Evolutionary conservation across 441 rosid species (phyloP).

Genomic region (Populus trichocarpa): DNA sequence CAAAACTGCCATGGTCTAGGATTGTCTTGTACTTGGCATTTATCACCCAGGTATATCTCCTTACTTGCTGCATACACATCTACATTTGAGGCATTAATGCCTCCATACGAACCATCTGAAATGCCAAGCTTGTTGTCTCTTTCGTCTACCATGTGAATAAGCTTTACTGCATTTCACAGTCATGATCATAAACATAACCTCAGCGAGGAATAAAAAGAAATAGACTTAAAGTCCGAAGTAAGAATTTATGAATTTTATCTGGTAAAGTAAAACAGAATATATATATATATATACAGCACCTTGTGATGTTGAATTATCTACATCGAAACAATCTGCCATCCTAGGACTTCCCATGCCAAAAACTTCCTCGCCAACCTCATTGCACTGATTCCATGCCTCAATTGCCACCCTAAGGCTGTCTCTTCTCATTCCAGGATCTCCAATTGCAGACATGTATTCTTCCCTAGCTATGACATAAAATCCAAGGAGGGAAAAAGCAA

Average conservation of each 20-base stretch:
- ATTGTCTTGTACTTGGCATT: slow-evolving; percentile 51
- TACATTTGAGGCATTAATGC: slow-evolving; percentile 13
- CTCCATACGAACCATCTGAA: slow-evolving; percentile 15
- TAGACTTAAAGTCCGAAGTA: no score
- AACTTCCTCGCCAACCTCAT: slow-evolving; percentile 46
- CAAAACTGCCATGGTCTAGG: slow-evolving; percentile 72
- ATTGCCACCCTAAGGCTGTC: slow-evolving; percentile 41
- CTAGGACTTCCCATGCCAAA: slow-evolving; percentile 47
- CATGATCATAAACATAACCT: not conserved
- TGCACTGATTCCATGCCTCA: slow-evolving; percentile 57
- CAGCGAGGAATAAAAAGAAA: not conserved
- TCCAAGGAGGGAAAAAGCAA: not conserved
- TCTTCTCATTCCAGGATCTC: slow-evolving; percentile 52
- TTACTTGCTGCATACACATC: slow-evolving; percentile 58
- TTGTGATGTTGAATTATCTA: slow-evolving; percentile 16
- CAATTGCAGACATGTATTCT: slow-evolving; percentile 34
- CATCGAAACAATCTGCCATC: slow-evolving; percentile 52
- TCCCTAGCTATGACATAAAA: not conserved
- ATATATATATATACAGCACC: slow-evolving; percentile 1
- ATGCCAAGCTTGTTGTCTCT: slow-evolving; percentile 56
- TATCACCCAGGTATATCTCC: slow-evolving; percentile 56
- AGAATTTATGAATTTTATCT: no score
- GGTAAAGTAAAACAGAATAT: no score
- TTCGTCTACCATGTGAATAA: slow-evolving; percentile 51
- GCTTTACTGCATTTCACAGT: not conserved